Percentiles rank a stretch among this genome's conserved stretches.
These are phyloP conservation scores for Colletotrichum tropicale DNA, from an alignment of 2,329 filamentous ascomycete genomes.

Conservation along the genomic window DNA sequence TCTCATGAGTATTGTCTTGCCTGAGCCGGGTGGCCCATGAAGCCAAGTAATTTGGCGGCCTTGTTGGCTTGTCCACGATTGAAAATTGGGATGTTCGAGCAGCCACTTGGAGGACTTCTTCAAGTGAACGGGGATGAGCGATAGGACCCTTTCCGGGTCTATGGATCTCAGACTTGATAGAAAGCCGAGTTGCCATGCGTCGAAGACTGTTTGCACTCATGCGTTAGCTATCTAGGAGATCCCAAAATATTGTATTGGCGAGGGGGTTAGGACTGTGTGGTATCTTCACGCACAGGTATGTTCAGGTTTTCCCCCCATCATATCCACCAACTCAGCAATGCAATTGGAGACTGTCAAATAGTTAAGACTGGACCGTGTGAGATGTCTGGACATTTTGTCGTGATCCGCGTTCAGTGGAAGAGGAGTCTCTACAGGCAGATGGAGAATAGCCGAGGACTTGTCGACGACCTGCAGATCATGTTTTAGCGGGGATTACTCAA, in stretches of 20 bases:
- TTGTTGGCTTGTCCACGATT: background rate
- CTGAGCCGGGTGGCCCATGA: background rate
- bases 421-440: background rate
- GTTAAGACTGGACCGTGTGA: rapidly evolving
- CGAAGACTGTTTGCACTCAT: background rate
- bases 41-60: background rate
- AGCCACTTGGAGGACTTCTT: background rate
- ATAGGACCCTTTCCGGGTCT: rapidly evolving
- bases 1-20: background rate
- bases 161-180: rapidly evolving
- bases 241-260: too few relatives aligned
- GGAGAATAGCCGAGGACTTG: background rate
- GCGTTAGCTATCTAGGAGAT: rapidly evolving
- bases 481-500: rapidly evolving
- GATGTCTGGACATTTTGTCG: background rate
- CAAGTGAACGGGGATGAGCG: rapidly evolving
- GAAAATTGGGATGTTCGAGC: background rate
- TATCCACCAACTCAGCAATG: background rate
- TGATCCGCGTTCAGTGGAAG: background rate
- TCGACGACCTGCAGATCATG: rapidly evolving
- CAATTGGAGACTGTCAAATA: background rate
- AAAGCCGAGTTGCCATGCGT: rapidly evolving
- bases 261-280: too few relatives aligned
- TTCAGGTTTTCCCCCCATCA: rapidly evolving
- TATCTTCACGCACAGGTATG: background rate